Evolutionary conservation across 352 stramenopile species (phyloP), one percentile per base, ranked within the genome.

Genomic region (Globisporangium iwayamae): DNA sequence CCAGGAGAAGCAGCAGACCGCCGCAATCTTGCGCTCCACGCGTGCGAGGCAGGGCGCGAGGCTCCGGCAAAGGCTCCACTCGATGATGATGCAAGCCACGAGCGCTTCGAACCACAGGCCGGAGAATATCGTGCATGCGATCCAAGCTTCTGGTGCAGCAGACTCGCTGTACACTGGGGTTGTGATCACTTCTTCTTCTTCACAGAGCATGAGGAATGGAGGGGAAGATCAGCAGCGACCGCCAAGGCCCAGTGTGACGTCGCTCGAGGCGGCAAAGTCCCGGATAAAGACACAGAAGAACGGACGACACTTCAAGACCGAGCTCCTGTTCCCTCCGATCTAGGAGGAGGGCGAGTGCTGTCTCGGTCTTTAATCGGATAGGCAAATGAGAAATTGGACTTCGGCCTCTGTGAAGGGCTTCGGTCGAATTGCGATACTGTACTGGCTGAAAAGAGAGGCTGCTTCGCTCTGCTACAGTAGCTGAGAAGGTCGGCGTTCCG

Each of bases 91-190:
- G 53, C 65, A 45, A 57, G 28, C 57, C 41, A 30, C 48, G 25
- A 43, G 36, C 22, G 28, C 63, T 18, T n/a, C 28, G 20, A 20
- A n/a, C 34, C 11, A 56, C 63, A 32, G 58, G 71, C 16, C 66
- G 58, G 50, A 56, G 51, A 79, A 77, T 41, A 75, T 79, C 45
- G 60, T 77, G 18, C 63, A 75, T 7, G 56, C 46, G 4, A 70
- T 79, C 8, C 36, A 39, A 69, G 63, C 46, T 54, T 39, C 8
- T 45, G 70, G 28, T 10, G 63, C 63, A 3, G 65, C 70, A 10
- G 67, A 65, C 20, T 65, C 67, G 9, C 68, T 79, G 41, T 79
- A 79, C 55, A 75, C 72, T 4, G 70, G 72, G 0, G 69, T 76
- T 0, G 32, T 67, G 22, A 50, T 73, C 20, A 34, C 47, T 64